Base-by-base conservation (phyloP, 805 yeast genomes). In the Wickerhamiella occidentalis region DNA sequence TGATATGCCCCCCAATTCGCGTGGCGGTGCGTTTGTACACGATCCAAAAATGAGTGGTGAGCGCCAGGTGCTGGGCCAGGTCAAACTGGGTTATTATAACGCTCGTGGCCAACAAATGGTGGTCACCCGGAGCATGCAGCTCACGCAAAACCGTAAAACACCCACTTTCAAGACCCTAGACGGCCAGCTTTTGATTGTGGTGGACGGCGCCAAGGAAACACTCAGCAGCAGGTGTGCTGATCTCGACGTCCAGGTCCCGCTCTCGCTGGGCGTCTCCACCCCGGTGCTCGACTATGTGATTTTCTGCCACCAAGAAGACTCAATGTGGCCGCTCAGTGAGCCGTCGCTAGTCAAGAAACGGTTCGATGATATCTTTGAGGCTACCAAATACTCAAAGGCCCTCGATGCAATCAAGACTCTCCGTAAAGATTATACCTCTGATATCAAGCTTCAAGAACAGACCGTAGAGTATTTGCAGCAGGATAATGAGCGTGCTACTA, bases 261-360 rank as follows among this genome's bases (percentile, higher is more conserved):
- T 74, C 21, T 80, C 79, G 54, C 69, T 92, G 50, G 99, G 98
- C 5, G 95, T 88, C 0, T 83, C 95, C 0, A 77, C 78, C 51
- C 84, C 97, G 0, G 78, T 92, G 49, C 67, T 92, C 47, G 95
- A 90, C 56, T 85, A 86, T 62, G 98, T 92, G 38, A 80, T 90
- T 1, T 92, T 92, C 65, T 90, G 98, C 60, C 99, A 92, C 61
- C 99, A 92, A 63, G 99, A 92, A 60, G 99, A 92, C 52, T 80
- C 90, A 57, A 65, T 86, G 25, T 92, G 99, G 99, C 99, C 99
- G 1, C 70, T 92, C 44, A 57, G 64, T 1, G 99, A 92, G 64
- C 94, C 98, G 1, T 73, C 94, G 2, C 75, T 75, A 11, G 72
- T 92, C 61, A 94, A 92, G 66, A 88, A 88, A 66, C 75, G 90